phyloP scores from a whole-genome alignment of 306 rosid genomes.

The Sechiopsis laciniata region DNA sequence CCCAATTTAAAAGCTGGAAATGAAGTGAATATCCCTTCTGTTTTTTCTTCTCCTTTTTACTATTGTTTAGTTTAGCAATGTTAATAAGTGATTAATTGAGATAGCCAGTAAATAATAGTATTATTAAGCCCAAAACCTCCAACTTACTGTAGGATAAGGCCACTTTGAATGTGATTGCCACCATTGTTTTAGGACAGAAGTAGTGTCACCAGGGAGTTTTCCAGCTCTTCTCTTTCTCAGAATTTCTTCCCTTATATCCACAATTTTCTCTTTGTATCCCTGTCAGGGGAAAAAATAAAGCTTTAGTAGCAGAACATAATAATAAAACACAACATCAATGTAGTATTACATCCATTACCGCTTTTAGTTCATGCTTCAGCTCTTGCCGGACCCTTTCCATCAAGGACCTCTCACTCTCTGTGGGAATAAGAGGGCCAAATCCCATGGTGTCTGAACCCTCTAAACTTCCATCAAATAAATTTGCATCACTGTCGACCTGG shows the following conservation, averaged over 20 bases:
- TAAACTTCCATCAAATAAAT: conserved; percentile 69
- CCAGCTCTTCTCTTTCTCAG: conserved; percentile 98
- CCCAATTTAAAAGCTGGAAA: background rate
- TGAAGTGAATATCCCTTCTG: background rate
- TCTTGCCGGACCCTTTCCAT: conserved; percentile 99
- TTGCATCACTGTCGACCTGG: conserved; percentile 74
- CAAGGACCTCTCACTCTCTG: conserved; percentile 92
- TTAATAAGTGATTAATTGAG: background rate
- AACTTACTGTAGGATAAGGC: conserved; percentile 96
- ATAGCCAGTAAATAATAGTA: background rate
- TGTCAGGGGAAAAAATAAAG: conserved; percentile 7
- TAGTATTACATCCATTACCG: conserved; percentile 36
- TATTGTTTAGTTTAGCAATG: too few species aligned
- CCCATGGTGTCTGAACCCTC: conserved; percentile 87
- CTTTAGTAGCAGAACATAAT: background rate
- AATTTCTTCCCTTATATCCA: conserved; percentile 93
- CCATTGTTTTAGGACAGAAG: conserved; percentile 92
- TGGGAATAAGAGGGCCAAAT: conserved; percentile 93
- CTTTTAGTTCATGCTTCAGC: conserved; percentile 83
- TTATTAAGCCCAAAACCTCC: conserved; percentile 8
- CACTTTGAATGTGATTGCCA: conserved; percentile 96
- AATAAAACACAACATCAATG: conserved; percentile 8
- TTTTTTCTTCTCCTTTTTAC: background rate
- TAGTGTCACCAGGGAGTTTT: conserved; percentile 96
- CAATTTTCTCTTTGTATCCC: conserved; percentile 96